Evolutionary conservation across 805 yeast species (phyloP), one percentile per base, ranked within the genome.

Genomic region (Ogataea kodamae): DNA sequence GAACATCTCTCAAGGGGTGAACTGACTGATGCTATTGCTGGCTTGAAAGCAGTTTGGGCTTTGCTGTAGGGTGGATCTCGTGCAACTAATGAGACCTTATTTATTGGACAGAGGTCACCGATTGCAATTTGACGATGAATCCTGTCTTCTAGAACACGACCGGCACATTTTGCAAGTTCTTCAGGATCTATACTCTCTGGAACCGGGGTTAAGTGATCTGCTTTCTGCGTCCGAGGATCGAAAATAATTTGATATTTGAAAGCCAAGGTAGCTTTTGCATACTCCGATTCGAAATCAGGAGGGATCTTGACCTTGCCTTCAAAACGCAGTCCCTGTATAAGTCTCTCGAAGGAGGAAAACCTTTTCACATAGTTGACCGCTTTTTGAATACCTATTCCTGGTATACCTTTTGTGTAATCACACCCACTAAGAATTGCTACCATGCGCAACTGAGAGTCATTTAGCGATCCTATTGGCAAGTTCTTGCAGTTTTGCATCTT

Each of bases 391-490:
- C 98, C 99, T 10, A 90, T 68, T 2, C 82, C 81, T 0, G 81
- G 73, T 5, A 92, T 66, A 0, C 99, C 98, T 35, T 76, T 76
- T 0, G 96, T 85, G 52, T 92, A 92, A 57, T 92, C 99, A 61
- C 99, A 92, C 0, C 99, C 99, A n/a, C 95, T 76, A 4, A 92
- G 54, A 46, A 89, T 81, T 2, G 96, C 97, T 60, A 86, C 74
- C 25, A 78, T 66, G 28, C 92, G 67, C 33, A 86, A 56, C 48
- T 86, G 85, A 7, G 70, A 73, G 17, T 63, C 71, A 13, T 69
- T 55, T 46, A 80, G 68, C 5, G 64, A 50, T 0, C 70, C 65
- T 24, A 88, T 58, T 6, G 75, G 71, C 11, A 50, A 42, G 5
- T 47, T 49, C 20, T 33, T 46, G 19, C 53, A 39, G 6, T 55